phyloP scores from a whole-genome alignment of 139 green algal genomes.

The Chlorella sp. region DNA sequence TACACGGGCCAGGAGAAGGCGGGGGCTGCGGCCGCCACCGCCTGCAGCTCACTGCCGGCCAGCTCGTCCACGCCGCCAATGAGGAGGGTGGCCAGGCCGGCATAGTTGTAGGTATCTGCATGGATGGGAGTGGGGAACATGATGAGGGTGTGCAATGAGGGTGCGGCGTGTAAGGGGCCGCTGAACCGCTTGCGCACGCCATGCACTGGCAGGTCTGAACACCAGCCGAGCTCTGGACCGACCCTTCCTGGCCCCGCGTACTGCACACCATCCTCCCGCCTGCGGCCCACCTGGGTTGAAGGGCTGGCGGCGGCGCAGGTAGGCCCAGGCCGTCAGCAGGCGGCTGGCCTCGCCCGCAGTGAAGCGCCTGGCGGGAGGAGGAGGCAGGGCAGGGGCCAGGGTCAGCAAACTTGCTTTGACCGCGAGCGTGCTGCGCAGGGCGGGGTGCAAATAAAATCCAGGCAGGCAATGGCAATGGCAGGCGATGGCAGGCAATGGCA shows the following conservation, averaged over 20 bases:
- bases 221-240: too few species aligned
- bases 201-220: too few species aligned
- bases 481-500: too few species aligned
- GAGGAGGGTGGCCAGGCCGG: not conserved
- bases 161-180: not conserved
- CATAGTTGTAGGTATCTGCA: constrained; percentile 19
- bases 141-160: not conserved
- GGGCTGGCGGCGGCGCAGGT: constrained; percentile 29
- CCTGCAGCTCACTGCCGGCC: constrained; percentile 9
- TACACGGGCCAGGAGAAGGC: constrained; percentile 22
- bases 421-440: too few species aligned
- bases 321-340: constrained; percentile 16
- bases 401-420: not conserved
- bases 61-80: not conserved
- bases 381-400: not conserved
- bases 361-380: constrained; percentile 2
- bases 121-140: not conserved
- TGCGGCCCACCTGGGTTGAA: constrained; percentile 15
- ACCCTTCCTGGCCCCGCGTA: too few species aligned
- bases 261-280: not conserved
- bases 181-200: too few species aligned
- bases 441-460: too few species aligned
- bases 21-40: not conserved
- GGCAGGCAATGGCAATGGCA: too few species aligned
- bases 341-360: not conserved